Evolutionary conservation across 495 filamentous ascomycete genomes (phyloP).

Genomic region (Xylaria acuta): DNA sequence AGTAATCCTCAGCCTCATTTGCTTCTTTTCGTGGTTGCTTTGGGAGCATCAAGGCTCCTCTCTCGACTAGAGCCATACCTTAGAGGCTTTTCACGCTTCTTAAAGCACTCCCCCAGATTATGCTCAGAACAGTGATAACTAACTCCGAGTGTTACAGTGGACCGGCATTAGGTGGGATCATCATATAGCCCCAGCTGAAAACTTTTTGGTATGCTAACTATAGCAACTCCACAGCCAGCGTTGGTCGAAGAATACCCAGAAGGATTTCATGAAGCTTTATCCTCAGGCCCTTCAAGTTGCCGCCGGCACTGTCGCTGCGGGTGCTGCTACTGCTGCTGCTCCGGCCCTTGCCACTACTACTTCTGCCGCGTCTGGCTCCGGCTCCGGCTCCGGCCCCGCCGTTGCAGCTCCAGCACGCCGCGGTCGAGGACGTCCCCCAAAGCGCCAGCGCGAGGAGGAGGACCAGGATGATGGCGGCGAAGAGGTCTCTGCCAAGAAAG

Average conservation of each 20-base stretch:
- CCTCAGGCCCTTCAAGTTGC: not conserved
- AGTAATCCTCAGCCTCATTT: not conserved
- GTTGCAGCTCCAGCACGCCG: not conserved
- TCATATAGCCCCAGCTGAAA: not conserved
- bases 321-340: not conserved
- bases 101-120: not conserved
- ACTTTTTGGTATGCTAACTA: conserved; percentile 2
- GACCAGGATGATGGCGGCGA: not conserved
- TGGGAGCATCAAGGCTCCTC: not conserved
- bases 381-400: not conserved
- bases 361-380: not conserved
- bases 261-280: not conserved
- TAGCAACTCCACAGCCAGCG: conserved; percentile 13
- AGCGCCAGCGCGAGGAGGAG: conserved; percentile 1
- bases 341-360: not conserved
- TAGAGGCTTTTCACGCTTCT: not conserved
- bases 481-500: not conserved
- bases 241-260: conserved; percentile 3
- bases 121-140: not conserved
- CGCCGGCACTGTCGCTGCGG: not conserved
- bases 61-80: not conserved
- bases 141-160: not conserved
- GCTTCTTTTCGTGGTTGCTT: not conserved
- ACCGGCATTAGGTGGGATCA: conserved; percentile 5
- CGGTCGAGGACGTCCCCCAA: not conserved